A percentile compares a stretch with the other conserved stretches of the same genome.
Conservation (phyloP, 148 eudicot species). For the Fagopyrum esculentum region DNA sequence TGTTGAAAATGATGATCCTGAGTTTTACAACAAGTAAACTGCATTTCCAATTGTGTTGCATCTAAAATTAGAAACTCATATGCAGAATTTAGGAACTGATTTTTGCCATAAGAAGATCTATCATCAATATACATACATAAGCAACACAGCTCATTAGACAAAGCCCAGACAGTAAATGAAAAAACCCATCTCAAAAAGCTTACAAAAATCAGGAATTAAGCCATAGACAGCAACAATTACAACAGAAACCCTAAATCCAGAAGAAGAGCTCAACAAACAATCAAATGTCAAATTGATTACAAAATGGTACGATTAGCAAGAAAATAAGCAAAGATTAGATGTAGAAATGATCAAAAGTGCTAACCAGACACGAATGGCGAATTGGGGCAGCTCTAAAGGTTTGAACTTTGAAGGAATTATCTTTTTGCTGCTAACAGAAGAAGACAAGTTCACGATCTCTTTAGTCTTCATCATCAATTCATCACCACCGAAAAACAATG, state of each 20-base stretch:
- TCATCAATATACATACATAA: too few relatives aligned
- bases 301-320: neutral
- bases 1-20: neutral
- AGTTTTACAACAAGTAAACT: neutral
- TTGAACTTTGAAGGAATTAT: neutral
- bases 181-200: neutral
- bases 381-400: constrained; percentile 3
- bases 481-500: constrained; percentile 4
- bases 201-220: neutral
- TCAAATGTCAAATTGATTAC: neutral
- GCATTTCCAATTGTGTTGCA: too few relatives aligned
- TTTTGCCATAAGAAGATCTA: too few relatives aligned
- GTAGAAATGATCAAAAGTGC: constrained; percentile 1
- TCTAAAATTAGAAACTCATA: too few relatives aligned
- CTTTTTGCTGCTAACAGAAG: neutral
- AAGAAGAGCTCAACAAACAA: neutral
- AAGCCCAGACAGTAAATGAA: neutral
- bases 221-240: neutral
- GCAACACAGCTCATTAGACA: neutral
- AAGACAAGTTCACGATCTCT: constrained; percentile 5
- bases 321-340: neutral
- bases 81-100: too few relatives aligned
- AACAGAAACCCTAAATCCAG: constrained; percentile 3
- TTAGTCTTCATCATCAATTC: neutral
- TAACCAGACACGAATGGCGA: constrained; percentile 6